Conservation (phyloP, 2,329 filamentous ascomycete genomes). For the Neospermospora avenae region DNA sequence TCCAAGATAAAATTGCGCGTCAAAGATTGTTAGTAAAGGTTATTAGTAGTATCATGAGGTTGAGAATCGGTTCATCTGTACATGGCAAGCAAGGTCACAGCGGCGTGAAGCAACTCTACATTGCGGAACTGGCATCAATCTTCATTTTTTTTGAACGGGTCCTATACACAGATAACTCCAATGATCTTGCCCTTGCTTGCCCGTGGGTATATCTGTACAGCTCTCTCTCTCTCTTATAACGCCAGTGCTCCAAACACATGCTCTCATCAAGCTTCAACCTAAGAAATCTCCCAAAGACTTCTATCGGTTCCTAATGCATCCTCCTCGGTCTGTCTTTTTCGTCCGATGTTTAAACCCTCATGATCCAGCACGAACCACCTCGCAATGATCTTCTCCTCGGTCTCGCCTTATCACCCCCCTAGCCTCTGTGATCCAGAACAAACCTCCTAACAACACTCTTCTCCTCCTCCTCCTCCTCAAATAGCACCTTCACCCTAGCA, state of each 20-base stretch:
- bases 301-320: too few species aligned
- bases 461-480: conserved; percentile 78
- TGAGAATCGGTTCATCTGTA: too few species aligned
- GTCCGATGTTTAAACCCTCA: conserved; percentile 23
- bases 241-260: too few species aligned
- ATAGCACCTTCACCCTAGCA: conserved; percentile 62
- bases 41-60: too few species aligned
- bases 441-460: conserved; percentile 69
- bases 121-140: not conserved
- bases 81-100: too few species aligned
- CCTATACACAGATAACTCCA: not conserved
- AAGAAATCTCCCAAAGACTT: not conserved
- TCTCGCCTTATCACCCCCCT: too few species aligned
- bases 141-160: not conserved
- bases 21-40: too few species aligned
- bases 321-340: not conserved
- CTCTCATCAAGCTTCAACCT: too few species aligned
- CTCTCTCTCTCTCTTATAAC: too few species aligned
- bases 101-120: not conserved
- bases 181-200: not conserved
- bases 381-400: conserved; percentile 71
- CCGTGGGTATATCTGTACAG: conserved; percentile 6
- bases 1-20: too few species aligned
- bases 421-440: too few species aligned
- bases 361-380: conserved; percentile 75